These are phyloP conservation scores for Haplosporangium gracile DNA, from an alignment of 192 early-diverging fungal genomes.

Conservation along the genomic window DNA sequence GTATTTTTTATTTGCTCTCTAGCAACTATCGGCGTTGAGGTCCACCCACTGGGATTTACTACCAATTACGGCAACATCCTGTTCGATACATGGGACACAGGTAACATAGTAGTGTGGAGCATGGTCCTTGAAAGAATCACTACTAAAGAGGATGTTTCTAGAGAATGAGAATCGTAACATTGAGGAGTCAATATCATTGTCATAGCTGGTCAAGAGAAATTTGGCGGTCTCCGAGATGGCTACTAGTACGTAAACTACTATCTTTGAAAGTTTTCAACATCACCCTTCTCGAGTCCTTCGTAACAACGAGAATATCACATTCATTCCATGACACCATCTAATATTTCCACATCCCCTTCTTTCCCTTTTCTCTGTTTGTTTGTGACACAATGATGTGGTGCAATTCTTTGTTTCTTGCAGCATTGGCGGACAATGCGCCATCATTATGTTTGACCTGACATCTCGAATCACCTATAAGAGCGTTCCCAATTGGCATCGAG, in stretches of 20 bases:
- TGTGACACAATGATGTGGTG: background rate
- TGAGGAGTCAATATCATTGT: no score
- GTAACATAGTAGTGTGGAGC: background rate
- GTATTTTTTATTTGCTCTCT: conserved; percentile 8
- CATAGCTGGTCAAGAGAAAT: conserved; percentile 97
- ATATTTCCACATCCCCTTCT: background rate
- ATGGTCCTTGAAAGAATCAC: no score
- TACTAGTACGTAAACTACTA: conserved; percentile 82
- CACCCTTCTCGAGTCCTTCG: no score
- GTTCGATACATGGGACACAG: conserved; percentile 99
- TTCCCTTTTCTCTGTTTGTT: background rate
- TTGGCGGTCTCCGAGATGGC: conserved; percentile 99
- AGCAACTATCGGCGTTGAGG: conserved; percentile 99
- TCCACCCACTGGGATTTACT: conserved; percentile 96
- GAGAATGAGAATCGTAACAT: no score
- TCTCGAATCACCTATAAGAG: conserved; percentile 99
- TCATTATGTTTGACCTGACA: conserved; percentile 99
- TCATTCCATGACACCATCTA: no score
- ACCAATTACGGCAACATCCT: conserved; percentile 96
- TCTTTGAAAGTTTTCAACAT: no score
- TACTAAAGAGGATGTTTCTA: no score
- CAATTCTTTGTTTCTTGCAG: conserved; percentile 34
- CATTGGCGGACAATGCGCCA: conserved; percentile 98
- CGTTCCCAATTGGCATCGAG: conserved; percentile 99
- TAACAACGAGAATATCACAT: background rate